Conservation (phyloP, 148 eudicot species). For the Cornus kousa region DNA sequence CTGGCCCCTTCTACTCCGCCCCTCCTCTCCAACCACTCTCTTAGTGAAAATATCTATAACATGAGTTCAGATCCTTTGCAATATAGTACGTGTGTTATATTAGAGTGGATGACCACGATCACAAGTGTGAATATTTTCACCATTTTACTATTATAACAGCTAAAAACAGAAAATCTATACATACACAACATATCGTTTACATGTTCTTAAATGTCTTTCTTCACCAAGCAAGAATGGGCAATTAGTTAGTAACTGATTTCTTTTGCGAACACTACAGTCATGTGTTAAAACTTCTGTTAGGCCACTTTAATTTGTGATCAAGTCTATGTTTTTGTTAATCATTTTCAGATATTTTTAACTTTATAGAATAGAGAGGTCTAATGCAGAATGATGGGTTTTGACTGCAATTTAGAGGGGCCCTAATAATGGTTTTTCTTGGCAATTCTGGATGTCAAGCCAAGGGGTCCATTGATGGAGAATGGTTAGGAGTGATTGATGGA, state of each 20-base stretch:
- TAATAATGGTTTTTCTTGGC: neutral
- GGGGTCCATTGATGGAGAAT: neutral
- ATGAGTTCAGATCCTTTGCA: too few species aligned
- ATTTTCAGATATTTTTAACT: slow-evolving; percentile 1
- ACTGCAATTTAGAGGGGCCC: neutral
- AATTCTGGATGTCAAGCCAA: neutral
- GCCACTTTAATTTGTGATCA: neutral
- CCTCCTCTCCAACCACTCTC: too few species aligned
- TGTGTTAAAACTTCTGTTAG: too few species aligned
- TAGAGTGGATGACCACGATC: too few species aligned
- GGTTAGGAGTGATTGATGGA: slow-evolving; percentile 27
- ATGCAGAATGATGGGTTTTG: neutral
- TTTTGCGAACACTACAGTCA: neutral
- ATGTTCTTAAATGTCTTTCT: too few species aligned
- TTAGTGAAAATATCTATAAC: too few species aligned
- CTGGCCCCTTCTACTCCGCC: too few species aligned
- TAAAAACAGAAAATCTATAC: too few species aligned
- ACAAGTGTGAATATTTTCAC: too few species aligned
- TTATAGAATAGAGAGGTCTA: neutral
- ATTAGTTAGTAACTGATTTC: neutral
- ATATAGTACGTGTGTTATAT: too few species aligned
- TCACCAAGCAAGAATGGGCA: neutral
- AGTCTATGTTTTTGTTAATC: neutral
- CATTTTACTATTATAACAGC: too few species aligned
- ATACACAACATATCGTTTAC: too few species aligned